Conservation (phyloP, 2,329 filamentous ascomycete genomes). For the Thielaviopsis punctulata region DNA sequence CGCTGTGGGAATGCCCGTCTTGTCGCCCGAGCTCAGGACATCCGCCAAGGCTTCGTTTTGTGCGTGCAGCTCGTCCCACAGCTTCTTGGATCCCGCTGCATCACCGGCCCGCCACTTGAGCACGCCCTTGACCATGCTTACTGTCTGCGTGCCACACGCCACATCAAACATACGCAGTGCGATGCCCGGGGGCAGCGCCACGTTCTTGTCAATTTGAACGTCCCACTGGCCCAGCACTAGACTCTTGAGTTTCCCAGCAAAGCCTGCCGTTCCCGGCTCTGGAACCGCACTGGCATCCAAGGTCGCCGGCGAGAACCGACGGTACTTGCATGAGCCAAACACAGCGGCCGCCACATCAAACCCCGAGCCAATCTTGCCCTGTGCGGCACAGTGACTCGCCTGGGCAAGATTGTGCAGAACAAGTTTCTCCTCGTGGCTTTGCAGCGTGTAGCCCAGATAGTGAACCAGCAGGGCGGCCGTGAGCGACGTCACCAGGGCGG, state of each 20-base stretch:
- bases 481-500: conserved; percentile 79
- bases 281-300: conserved; percentile 41
- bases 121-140: conserved; percentile 88
- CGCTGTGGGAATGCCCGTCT: conserved; percentile 26
- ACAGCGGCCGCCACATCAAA: conserved; percentile 92
- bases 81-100: conserved; percentile 40
- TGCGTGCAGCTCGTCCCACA: conserved; percentile 56
- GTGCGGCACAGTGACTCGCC: conserved; percentile 82
- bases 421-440: conserved; percentile 20
- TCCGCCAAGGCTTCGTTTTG: conserved; percentile 55
- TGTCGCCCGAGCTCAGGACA: conserved; percentile 37
- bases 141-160: conserved; percentile 81
- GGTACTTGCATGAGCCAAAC: conserved; percentile 79
- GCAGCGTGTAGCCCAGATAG: conserved; percentile 39
- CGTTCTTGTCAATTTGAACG: conserved; percentile 38
- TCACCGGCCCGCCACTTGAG: conserved; percentile 61
- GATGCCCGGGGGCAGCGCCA: conserved; percentile 56
- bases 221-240: conserved; percentile 60
- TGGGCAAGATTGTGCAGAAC: conserved; percentile 85
- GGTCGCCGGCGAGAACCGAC: conserved; percentile 72
- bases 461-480: conserved; percentile 61
- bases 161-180: conserved; percentile 89
- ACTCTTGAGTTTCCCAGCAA: conserved; percentile 44
- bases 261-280: conserved; percentile 47
- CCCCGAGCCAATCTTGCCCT: conserved; percentile 89